Evolutionary conservation across 768 basidiomycete species (phyloP), one percentile per base, ranked within the genome.

Genomic region (Pleurotus platypus): DNA sequence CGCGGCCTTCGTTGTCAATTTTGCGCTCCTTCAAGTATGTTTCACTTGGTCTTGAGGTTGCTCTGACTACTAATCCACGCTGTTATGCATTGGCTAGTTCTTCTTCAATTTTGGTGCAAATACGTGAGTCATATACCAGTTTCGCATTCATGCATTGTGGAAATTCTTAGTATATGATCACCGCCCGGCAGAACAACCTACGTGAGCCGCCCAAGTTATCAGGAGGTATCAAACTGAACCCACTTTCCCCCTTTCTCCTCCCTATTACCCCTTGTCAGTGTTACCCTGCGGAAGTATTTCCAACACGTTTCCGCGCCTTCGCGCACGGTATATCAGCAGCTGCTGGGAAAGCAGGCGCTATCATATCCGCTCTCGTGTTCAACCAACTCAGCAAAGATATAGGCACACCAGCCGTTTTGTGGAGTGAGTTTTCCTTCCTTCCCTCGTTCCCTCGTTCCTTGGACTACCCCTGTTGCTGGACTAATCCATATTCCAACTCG

Each of bases 51-150:
- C 11, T 20, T 30, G 11, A 55, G 0, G 2, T 35, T 13, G 13
- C 15, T 15, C 9, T 13, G 5, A 15, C 30, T 37, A 43, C 27
- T 49, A 22, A 51, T 46, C 11, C 6, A 59, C 50, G 13, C 26
- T 58, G 8, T 56, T 64, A 35, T 5, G 5, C 24, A 24, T 24
- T 4, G 16, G 46, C 0, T 59, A 84, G 75, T 89, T 89, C 75
- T 89, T 90, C 77, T 90, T 90, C 77, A 90, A 90, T 72, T 91
- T 89, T 63, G 89, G 89, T 16, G 85, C 87, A 2, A 90, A 89
- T 65, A 72, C 82, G 78, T 85, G 64, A 61, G 82, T 70, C 26
- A 49, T 37, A 22, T 30, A 16, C 16, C 11, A 12, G 11, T 20
- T 58, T 48, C 15, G n/a, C 26, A 30, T 43, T 27, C 18, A 15